Conservation (phyloP, 805 yeast genomes). For the Priceomyces medius region DNA sequence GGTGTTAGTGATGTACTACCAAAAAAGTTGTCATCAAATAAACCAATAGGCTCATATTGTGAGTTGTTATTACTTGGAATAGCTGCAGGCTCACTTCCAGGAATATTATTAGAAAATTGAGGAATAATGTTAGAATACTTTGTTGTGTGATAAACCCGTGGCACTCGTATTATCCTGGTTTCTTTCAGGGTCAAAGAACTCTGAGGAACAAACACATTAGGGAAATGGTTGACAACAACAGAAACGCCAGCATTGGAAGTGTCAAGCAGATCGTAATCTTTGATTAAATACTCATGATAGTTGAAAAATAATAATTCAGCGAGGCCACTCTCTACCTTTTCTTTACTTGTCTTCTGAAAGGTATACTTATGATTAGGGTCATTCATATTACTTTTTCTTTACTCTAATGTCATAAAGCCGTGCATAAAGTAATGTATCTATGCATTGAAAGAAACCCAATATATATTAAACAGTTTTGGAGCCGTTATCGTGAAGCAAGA, state of each 20-base stretch:
- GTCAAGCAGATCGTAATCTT: slow-evolving; percentile 22
- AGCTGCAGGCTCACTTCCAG: slow-evolving; percentile 68
- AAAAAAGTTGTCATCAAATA: slow-evolving; percentile 41
- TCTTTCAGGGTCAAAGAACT: slow-evolving; percentile 24
- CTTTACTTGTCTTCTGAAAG: background rate
- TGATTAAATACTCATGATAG: slow-evolving; percentile 58
- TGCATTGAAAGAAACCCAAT: too few species aligned
- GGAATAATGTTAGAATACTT: slow-evolving; percentile 45
- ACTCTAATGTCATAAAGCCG: too few species aligned
- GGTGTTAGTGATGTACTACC: slow-evolving; percentile 57
- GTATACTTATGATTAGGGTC: slow-evolving; percentile 21
- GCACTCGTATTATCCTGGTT: slow-evolving; percentile 65
- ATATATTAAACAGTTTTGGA: too few species aligned
- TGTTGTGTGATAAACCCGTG: slow-evolving; percentile 44
- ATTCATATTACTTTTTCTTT: too few species aligned
- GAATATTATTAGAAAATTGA: slow-evolving; percentile 51
- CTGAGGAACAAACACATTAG: slow-evolving; percentile 47
- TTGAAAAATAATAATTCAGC: slow-evolving; percentile 49
- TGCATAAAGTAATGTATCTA: too few species aligned
- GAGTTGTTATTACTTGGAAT: slow-evolving; percentile 17
- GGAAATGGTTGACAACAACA: slow-evolving; percentile 64
- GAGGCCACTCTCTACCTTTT: slow-evolving; percentile 1
- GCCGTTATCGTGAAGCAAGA: too few species aligned
- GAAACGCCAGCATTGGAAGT: slow-evolving; percentile 18
- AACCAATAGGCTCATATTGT: slow-evolving; percentile 38